Evolutionary conservation across 139 green algal genomes (phyloP).

Genomic region (Volvox reticuliferus): DNA sequence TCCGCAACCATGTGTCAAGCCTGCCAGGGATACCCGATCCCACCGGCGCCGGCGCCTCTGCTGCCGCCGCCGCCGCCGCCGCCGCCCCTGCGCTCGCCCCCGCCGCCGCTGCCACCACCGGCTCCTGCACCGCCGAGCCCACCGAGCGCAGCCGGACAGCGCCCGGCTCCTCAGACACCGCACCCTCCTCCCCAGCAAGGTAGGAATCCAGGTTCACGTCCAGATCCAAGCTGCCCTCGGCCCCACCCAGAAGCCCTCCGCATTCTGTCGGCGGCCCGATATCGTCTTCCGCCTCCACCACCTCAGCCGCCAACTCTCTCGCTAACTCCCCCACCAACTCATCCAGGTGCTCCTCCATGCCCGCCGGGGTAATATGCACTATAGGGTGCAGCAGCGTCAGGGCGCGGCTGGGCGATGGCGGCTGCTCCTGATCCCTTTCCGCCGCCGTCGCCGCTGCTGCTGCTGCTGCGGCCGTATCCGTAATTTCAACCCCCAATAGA

Average conservation of each 20-base stretch:
- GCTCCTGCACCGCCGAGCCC: background rate
- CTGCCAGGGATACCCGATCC: background rate
- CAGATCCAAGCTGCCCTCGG: background rate
- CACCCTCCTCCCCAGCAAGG: background rate
- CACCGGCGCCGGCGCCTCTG: background rate
- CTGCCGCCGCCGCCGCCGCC: background rate
- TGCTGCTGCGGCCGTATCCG: background rate
- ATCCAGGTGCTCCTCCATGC: constrained; percentile 40
- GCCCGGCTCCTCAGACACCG: background rate
- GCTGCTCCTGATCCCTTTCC: too few relatives aligned
- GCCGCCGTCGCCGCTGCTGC: background rate
- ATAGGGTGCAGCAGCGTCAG: constrained; percentile 30
- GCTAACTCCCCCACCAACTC: constrained; percentile 42
- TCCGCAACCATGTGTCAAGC: background rate
- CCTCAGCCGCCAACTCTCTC: constrained; percentile 33
- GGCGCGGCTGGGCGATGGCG: background rate
- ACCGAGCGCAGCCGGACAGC: background rate
- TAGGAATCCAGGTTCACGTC: constrained; percentile 2
- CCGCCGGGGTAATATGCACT: constrained; percentile 24
- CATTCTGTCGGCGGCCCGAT: background rate
- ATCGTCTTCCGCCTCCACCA: background rate
- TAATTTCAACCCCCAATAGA: background rate
- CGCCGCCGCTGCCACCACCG: background rate
- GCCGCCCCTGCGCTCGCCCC: background rate
- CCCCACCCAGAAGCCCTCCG: background rate